Evolutionary conservation across 192 early-diverging fungal species (phyloP).

Genomic region (Pilobolus umbonatus): DNA sequence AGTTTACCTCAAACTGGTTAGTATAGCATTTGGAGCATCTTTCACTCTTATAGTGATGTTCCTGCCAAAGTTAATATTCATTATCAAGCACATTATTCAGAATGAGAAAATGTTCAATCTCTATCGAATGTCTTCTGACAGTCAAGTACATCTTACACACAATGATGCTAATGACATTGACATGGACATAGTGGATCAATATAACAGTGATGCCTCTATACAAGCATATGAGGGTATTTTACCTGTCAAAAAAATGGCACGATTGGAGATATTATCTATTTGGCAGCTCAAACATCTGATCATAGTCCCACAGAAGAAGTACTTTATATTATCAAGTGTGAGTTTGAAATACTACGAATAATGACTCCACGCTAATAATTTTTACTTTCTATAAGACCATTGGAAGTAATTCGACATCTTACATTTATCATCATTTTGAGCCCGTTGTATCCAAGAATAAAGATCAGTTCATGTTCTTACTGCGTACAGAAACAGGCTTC

Average conservation of each 20-base stretch:
- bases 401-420: background rate
- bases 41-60: slow-evolving; percentile 18
- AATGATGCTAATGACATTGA: background rate
- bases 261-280: slow-evolving; percentile 21
- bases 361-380: background rate
- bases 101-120: background rate
- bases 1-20: slow-evolving; percentile 17
- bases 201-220: slow-evolving; percentile 11
- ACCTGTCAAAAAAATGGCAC: slow-evolving; percentile 20
- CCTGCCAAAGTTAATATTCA: slow-evolving; percentile 11
- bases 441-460: background rate
- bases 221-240: slow-evolving; percentile 22
- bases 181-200: slow-evolving; percentile 8
- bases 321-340: slow-evolving; percentile 23
- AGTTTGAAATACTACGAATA: slow-evolving; percentile 3
- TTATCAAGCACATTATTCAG: background rate
- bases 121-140: background rate
- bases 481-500: background rate
- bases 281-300: slow-evolving; percentile 32
- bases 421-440: slow-evolving; percentile 15
- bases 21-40: slow-evolving; percentile 10
- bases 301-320: slow-evolving; percentile 16
- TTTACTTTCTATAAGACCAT: slow-evolving; percentile 1
- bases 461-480: slow-evolving; percentile 16
- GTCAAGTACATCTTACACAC: background rate